Base-by-base conservation (phyloP, 768 basidiomycete species). In the Naganishia friedmannii region DNA sequence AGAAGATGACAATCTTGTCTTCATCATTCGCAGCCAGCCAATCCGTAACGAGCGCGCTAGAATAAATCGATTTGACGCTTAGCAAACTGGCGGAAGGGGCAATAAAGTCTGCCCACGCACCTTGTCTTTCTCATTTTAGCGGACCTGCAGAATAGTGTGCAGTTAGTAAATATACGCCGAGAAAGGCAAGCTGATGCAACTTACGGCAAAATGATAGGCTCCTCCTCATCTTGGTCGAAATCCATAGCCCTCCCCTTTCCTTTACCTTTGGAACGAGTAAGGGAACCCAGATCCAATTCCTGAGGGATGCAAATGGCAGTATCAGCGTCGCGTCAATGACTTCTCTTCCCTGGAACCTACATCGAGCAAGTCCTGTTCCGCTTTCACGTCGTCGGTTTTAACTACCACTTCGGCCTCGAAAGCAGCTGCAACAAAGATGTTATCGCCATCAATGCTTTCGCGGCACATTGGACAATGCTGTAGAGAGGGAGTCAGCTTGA, bases 1-100 rank as follows among this genome's bases (percentile, higher is more conserved):
- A 89, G 68, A 90, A 84, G 69, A 90, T 80, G 63, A 92, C 77
- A 55, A 85, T 84, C 86, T 89, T 90, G 69, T 83, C 77, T 26
- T 84, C 81, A 55, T 83, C 76, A n/a, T 83, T 57, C 0, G 58
- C 67, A 2, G 53, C 48, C 10, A 63, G 78, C 72, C 85, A 83
- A 37, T 83, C 78, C 45, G 80, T 70, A 6, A 90, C 77, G 13
- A 83, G 77, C n/a, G 86, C 83, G 84, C 89, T 89, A 53, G 13
- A n/a, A 87, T 87, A 58, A 80, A 82, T 86, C 85, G 57, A 58
- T 39, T 31, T 53, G 48, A 45, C n/a, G 57, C 4, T n/a, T 7
- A n/a, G 2, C 2, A 28, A 34, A 29, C 70, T 60, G 58, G 48
- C 34, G 48, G 45, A 19, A 23, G 31, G 5, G 26, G 12, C 37